Evolutionary conservation across 2,329 filamentous ascomycete genomes (phyloP).

Genomic region (Pyrenochaeta sp.): DNA sequence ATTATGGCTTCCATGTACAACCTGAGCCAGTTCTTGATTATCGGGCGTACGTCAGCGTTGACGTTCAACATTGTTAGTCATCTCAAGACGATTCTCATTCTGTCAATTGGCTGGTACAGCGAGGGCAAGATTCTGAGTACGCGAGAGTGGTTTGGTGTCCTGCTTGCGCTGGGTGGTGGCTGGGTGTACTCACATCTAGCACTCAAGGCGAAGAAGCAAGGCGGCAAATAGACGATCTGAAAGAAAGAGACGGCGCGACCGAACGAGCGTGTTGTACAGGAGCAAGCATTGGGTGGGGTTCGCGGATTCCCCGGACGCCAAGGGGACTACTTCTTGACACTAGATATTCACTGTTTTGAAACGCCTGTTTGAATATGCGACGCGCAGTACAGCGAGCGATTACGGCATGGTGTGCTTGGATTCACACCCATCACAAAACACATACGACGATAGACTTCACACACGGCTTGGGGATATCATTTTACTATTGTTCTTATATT

Average conservation of each 20-base stretch:
- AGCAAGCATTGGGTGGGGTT: constrained; percentile 6
- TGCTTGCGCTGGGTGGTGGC: constrained; percentile 56
- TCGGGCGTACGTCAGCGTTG: constrained; percentile 50
- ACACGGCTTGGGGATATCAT: too few relatives aligned
- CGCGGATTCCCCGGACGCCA: background rate
- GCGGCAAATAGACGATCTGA: background rate
- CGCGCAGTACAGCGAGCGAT: background rate
- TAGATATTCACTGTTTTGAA: too few relatives aligned
- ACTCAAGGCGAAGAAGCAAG: constrained; percentile 47
- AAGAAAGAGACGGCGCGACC: background rate
- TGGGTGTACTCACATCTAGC: constrained; percentile 57
- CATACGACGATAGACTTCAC: too few relatives aligned
- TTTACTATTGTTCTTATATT: too few relatives aligned
- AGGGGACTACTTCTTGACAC: background rate
- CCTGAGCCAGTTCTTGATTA: constrained; percentile 55
- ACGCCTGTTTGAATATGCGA: constrained; percentile 2
- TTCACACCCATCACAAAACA: background rate
- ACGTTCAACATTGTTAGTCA: constrained; percentile 54
- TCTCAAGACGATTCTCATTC: constrained; percentile 57
- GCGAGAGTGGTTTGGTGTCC: constrained; percentile 53
- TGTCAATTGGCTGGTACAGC: constrained; percentile 57
- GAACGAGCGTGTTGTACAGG: constrained; percentile 4
- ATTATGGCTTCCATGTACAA: constrained; percentile 54
- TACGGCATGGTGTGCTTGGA: too few relatives aligned
- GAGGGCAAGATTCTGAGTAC: constrained; percentile 53